Conservation (phyloP, 345 rosid genomes). For the Psidium friedrichsthalianum region DNA sequence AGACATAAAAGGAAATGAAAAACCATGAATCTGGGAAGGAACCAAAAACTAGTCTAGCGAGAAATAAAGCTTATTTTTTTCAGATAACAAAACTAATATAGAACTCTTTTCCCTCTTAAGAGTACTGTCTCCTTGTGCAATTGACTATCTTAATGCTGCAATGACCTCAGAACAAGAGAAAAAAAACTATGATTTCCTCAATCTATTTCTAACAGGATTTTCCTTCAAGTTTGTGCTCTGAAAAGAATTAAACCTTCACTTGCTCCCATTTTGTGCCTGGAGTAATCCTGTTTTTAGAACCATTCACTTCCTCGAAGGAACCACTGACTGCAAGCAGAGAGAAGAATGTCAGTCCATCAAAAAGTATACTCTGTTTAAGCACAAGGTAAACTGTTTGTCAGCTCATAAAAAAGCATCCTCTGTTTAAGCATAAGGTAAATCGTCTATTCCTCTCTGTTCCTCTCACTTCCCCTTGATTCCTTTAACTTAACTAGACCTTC, state of each 20-base stretch:
- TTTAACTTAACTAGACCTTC: background rate
- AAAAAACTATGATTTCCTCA: background rate
- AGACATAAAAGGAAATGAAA: background rate
- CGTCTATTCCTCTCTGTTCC: background rate
- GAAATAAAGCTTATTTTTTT: background rate
- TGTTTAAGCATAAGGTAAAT: background rate
- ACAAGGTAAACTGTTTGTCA: background rate
- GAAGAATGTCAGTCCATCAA: background rate
- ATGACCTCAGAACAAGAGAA: background rate
- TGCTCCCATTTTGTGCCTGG: slow-evolving; percentile 92
- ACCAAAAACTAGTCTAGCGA: background rate
- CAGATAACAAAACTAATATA: background rate
- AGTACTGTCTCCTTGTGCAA: background rate
- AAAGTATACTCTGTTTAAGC: background rate
- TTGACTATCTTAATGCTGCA: background rate
- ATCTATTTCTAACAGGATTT: background rate
- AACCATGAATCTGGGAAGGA: background rate
- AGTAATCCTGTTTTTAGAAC: slow-evolving; percentile 48
- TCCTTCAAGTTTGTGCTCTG: background rate
- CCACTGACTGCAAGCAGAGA: slow-evolving; percentile 29
- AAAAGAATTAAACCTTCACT: slow-evolving; percentile 59
- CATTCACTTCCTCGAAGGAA: slow-evolving; percentile 32
- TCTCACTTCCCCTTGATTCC: background rate
- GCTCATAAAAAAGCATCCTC: background rate
- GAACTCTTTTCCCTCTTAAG: background rate